Percentiles rank a stretch among this genome's conserved stretches.
Conservation (phyloP, 306 rosid genomes). For the Cucumis hystrix region DNA sequence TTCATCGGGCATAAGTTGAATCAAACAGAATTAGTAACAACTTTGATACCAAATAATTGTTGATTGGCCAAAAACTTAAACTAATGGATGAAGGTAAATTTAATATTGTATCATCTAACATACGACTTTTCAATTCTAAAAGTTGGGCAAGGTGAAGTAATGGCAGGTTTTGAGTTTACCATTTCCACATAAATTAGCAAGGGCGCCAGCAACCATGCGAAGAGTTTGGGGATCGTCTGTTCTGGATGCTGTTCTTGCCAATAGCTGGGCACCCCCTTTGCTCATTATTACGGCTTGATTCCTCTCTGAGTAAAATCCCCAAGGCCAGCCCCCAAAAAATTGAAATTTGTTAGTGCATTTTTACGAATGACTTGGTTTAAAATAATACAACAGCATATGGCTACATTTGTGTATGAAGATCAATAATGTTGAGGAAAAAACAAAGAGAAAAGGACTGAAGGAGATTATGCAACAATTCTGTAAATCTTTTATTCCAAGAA, state of each 20-base stretch:
- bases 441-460: background rate
- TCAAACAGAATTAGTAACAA: background rate
- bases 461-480: background rate
- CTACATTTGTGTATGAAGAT: background rate
- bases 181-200: constrained; percentile 70
- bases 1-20: background rate
- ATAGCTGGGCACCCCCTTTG: constrained; percentile 47
- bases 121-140: background rate
- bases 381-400: background rate
- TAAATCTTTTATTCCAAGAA: background rate
- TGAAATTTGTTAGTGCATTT: background rate
- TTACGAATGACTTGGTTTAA: background rate
- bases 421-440: too few species aligned
- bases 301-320: constrained; percentile 25
- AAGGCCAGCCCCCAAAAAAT: background rate
- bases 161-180: constrained; percentile 16
- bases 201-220: constrained; percentile 67
- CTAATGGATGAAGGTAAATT: too few species aligned
- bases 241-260: constrained; percentile 38
- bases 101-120: too few species aligned
- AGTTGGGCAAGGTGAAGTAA: background rate
- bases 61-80: too few species aligned
- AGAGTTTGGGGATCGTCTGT: constrained; percentile 51
- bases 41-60: too few species aligned
- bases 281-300: constrained; percentile 45